A percentile compares a stretch with the other conserved stretches of the same genome.
Conservation (phyloP, 2,329 filamentous ascomycete species). For the Curvularia lunata region DNA sequence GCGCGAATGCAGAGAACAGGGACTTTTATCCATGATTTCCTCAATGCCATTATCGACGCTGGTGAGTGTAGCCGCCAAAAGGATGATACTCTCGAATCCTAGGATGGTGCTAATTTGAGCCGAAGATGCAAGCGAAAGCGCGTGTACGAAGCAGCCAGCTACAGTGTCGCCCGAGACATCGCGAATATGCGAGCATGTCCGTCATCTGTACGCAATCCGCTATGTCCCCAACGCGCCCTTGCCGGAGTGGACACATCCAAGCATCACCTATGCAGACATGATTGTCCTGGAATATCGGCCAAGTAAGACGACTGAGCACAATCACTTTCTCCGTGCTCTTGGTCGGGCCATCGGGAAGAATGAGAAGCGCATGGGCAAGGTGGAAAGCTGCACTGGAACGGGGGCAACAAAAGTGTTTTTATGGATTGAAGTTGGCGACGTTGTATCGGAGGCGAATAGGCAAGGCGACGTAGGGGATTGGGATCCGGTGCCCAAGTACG, state of each 20-base stretch:
- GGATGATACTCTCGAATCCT: background rate
- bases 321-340: constrained; percentile 15
- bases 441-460: background rate
- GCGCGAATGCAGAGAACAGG: constrained; percentile 9
- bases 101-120: background rate
- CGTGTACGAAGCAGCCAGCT: background rate
- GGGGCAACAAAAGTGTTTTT: constrained; percentile 16
- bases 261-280: constrained; percentile 17
- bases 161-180: background rate
- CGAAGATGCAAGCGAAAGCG: background rate
- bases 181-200: constrained; percentile 8
- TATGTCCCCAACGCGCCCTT: constrained; percentile 14
- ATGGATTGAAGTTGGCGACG: constrained; percentile 24
- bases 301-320: constrained; percentile 6
- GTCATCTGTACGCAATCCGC: constrained; percentile 13
- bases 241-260: constrained; percentile 19
- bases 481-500: constrained; percentile 21
- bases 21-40: constrained; percentile 19
- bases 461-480: constrained; percentile 5
- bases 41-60: constrained; percentile 13
- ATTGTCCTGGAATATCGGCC: constrained; percentile 21
- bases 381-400: constrained; percentile 14
- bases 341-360: constrained; percentile 17
- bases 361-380: constrained; percentile 21
- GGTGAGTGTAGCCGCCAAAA: constrained; percentile 5